phyloP scores from a whole-genome alignment of 2,329 filamentous ascomycete species.

The Aotearoamyces nothofagi region DNA sequence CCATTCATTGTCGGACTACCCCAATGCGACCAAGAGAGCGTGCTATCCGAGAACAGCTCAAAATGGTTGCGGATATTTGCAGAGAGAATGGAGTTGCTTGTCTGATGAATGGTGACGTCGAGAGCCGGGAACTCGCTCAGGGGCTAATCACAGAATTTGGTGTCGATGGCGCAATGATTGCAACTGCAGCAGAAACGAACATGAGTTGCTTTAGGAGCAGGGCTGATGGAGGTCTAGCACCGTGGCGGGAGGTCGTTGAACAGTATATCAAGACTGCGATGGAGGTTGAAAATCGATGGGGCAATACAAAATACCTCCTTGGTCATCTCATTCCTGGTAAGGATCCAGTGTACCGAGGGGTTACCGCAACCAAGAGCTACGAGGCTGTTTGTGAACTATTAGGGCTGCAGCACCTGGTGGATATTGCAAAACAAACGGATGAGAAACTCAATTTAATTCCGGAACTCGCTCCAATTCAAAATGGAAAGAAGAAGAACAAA shows the following conservation, averaged over 20 bases:
- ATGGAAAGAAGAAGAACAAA: constrained; percentile 12
- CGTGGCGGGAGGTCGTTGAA: constrained; percentile 65
- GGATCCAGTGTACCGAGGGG: constrained; percentile 40
- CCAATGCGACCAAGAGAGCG: constrained; percentile 86
- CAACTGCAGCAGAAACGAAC: constrained; percentile 81
- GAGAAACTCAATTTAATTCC: constrained; percentile 13
- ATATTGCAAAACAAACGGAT: constrained; percentile 52
- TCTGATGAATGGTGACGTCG: constrained; percentile 90
- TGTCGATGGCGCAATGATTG: constrained; percentile 96
- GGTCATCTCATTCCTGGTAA: constrained; percentile 78
- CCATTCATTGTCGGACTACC: constrained; percentile 89
- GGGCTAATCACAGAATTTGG: constrained; percentile 61
- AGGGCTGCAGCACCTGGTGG: constrained; percentile 45
- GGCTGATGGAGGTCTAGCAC: constrained; percentile 51
- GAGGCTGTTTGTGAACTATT: constrained; percentile 50
- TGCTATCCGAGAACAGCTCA: constrained; percentile 73
- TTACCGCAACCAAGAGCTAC: constrained; percentile 58
- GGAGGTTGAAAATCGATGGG: constrained; percentile 70
- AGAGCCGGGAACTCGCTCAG: constrained; percentile 54
- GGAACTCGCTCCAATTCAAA: constrained; percentile 8
- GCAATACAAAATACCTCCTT: constrained; percentile 87
- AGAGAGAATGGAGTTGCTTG: constrained; percentile 78
- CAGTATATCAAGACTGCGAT: constrained; percentile 61
- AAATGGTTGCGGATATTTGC: constrained; percentile 71
- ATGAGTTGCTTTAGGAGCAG: constrained; percentile 67